A percentile compares a stretch with the other conserved stretches of the same genome.
phyloP scores from a whole-genome alignment of 257 asterid species.

The Ophiorrhiza pumila region DNA sequence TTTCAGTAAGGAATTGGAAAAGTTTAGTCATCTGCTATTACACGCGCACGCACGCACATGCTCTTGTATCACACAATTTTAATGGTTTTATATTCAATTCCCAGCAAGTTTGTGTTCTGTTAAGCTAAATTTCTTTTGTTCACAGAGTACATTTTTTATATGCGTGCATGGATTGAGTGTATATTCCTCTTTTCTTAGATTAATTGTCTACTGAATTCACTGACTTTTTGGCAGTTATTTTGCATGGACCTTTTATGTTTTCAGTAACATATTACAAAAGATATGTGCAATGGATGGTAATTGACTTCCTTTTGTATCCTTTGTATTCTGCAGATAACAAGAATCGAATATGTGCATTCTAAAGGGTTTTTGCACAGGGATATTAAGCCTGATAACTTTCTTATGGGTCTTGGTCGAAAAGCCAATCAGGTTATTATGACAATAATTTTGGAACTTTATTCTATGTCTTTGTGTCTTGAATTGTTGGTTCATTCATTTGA shows the following conservation, averaged over 20 bases:
- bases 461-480: background rate
- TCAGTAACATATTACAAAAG: background rate
- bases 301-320: background rate
- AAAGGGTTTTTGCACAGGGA: constrained; percentile 94
- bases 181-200: background rate
- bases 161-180: background rate
- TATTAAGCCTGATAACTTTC: constrained; percentile 93
- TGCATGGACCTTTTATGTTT: background rate
- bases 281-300: background rate
- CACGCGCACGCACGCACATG: background rate
- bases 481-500: background rate
- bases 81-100: background rate
- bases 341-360: constrained; percentile 88
- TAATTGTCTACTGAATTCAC: background rate
- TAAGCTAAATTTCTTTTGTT: background rate
- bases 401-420: constrained; percentile 98
- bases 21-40: background rate
- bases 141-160: background rate
- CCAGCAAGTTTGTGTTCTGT: background rate
- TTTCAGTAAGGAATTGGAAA: background rate
- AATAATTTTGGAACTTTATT: constrained; percentile 1
- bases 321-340: constrained; percentile 51
- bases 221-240: background rate
- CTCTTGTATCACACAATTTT: background rate
- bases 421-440: constrained; percentile 79